Evolutionary conservation across 2,329 filamentous ascomycete genomes (phyloP).

Genomic region (Harringtonia lauricola): DNA sequence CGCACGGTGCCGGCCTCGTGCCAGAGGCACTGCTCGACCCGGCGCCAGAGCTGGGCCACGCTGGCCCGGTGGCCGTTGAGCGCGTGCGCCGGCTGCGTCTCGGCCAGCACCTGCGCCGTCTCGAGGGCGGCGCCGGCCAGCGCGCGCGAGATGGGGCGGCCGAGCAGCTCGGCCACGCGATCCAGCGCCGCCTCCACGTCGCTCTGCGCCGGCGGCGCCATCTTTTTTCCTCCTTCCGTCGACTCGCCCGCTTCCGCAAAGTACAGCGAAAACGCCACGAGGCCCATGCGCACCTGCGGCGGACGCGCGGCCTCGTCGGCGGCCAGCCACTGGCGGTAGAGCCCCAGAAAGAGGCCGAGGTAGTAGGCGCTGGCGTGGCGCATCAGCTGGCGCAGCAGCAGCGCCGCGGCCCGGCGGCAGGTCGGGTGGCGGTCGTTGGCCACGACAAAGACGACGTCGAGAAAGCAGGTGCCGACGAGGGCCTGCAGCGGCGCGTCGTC

Average conservation of each 20-base stretch:
- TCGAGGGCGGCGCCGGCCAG: constrained; percentile 38
- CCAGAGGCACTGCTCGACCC: constrained; percentile 56
- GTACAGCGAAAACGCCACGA: constrained; percentile 76
- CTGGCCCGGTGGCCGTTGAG: constrained; percentile 28
- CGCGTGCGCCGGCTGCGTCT: constrained; percentile 57
- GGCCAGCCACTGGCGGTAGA: constrained; percentile 66
- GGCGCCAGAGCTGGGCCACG: constrained; percentile 65
- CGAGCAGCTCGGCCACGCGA: constrained; percentile 41
- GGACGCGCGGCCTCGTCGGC: constrained; percentile 54
- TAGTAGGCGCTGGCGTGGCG: constrained; percentile 64
- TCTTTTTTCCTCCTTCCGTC: too few relatives aligned
- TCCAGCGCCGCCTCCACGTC: constrained; percentile 54
- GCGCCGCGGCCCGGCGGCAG: constrained; percentile 72
- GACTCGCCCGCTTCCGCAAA: too few relatives aligned
- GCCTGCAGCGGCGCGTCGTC: constrained; percentile 68
- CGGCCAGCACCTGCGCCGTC: constrained; percentile 54
- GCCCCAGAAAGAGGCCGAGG: constrained; percentile 55
- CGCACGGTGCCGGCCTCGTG: constrained; percentile 68
- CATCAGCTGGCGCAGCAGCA: constrained; percentile 73
- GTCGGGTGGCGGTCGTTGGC: constrained; percentile 81
- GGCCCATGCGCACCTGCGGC: constrained; percentile 58
- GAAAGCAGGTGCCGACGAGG: constrained; percentile 67
- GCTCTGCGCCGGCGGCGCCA: constrained; percentile 53
- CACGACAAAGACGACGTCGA: constrained; percentile 74
- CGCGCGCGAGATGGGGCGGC: constrained; percentile 34